A percentile compares a stretch with the other conserved stretches of the same genome.
These are phyloP conservation scores for Endogone sp. DNA, from an alignment of 192 early-diverging fungal species.

Conservation along the genomic window DNA sequence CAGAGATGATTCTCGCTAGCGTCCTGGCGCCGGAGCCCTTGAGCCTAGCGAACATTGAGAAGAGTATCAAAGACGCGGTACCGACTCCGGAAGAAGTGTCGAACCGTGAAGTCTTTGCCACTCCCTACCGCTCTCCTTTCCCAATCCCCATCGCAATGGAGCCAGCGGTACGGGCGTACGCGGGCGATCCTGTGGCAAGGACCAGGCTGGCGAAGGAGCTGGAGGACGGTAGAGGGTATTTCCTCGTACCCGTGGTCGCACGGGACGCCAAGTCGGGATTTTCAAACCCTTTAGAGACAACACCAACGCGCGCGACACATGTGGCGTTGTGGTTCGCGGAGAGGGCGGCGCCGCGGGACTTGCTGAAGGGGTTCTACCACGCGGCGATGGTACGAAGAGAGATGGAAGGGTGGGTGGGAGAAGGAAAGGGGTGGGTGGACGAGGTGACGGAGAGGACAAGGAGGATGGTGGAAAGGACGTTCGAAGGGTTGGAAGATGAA, in stretches of 20 bases:
- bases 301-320: neutral
- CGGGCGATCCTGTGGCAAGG: neutral
- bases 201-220: neutral
- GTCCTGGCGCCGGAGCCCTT: neutral
- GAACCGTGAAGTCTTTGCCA: conserved; percentile 42
- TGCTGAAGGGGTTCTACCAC: conserved; percentile 64
- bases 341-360: conserved; percentile 38
- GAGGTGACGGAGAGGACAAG: conserved; percentile 60
- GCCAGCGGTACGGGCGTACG: conserved; percentile 29
- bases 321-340: conserved; percentile 58
- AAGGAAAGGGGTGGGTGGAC: conserved; percentile 13
- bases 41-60: neutral
- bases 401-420: neutral
- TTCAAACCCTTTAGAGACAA: neutral
- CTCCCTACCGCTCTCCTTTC: conserved; percentile 38
- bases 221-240: neutral
- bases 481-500: neutral
- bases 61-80: conserved; percentile 12
- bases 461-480: conserved; percentile 32
- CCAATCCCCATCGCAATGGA: conserved; percentile 42
- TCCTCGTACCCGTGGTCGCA: neutral
- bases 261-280: neutral
- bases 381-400: conserved; percentile 12
- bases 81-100: conserved; percentile 34
- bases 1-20: conserved; percentile 36